phyloP scores from a whole-genome alignment of 2,329 filamentous ascomycete genomes.

The Penicillium aurantiogriseum region DNA sequence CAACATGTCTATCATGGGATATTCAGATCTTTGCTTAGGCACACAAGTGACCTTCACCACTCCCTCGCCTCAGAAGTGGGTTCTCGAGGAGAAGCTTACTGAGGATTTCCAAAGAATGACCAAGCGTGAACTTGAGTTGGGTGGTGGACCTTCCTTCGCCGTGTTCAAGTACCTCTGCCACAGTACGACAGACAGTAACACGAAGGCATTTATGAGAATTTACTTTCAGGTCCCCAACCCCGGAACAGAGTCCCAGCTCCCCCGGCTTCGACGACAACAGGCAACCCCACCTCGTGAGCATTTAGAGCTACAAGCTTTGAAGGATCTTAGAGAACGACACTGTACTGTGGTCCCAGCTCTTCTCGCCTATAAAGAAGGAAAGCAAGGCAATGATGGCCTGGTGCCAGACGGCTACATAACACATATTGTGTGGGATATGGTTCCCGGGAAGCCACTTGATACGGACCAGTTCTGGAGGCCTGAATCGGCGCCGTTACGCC shows the following conservation, averaged over 20 bases:
- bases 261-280: not conserved
- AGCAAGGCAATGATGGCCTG: not conserved
- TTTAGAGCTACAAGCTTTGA: not conserved
- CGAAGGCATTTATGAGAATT: not conserved
- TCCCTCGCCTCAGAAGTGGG: not conserved
- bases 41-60: not conserved
- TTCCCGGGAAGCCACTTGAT: not conserved
- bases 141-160: not conserved
- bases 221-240: not conserved
- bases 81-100: conserved; percentile 1
- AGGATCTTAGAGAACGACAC: not conserved
- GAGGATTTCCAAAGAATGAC: not conserved
- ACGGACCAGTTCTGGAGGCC: not conserved
- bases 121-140: not conserved
- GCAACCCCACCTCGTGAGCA: not conserved
- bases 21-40: not conserved
- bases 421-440: not conserved
- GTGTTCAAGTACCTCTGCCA: not conserved
- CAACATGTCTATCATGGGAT: not conserved
- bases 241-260: not conserved
- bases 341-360: not conserved
- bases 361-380: not conserved
- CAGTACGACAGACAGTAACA: not conserved
- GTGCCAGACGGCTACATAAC: not conserved
- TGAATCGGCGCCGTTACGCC: not conserved